phyloP scores from a whole-genome alignment of 345 rosid genomes.

The Eucalyptus camaldulensis region DNA sequence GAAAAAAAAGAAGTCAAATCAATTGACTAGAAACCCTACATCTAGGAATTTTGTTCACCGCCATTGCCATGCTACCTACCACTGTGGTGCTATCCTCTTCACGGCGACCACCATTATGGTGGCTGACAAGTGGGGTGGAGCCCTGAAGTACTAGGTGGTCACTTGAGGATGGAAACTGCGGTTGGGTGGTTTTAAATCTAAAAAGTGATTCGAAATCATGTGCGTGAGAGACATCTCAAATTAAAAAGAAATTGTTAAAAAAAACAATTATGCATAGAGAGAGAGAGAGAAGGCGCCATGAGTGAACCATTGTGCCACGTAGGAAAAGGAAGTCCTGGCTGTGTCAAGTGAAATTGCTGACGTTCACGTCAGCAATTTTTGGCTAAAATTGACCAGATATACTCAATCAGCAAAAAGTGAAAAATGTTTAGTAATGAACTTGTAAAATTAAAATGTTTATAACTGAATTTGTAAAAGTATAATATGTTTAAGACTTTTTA shows the following conservation, averaged over 20 bases:
- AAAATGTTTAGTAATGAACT: not conserved
- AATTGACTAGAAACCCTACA: not conserved
- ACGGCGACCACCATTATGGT: accelerated
- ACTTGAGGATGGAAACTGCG: no score
- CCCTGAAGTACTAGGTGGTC: not conserved
- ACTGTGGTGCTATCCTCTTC: not conserved
- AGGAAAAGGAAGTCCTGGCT: no score
- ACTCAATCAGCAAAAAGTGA: no score
- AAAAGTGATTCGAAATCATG: not conserved
- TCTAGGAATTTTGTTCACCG: not conserved
- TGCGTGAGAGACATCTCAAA: not conserved
- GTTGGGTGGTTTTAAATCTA: no score
- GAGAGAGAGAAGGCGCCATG: no score
- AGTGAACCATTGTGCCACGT: no score
- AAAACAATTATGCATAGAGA: no score
- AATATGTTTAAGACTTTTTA: accelerated
- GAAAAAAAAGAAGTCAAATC: no score
- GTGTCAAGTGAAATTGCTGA: accelerated
- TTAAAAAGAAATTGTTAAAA: not conserved
- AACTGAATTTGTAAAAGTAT: no score
- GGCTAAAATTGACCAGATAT: no score
- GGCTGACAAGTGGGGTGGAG: not conserved
- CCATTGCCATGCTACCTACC: not conserved
- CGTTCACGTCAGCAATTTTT: accelerated
- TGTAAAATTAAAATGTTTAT: not conserved